Evolutionary conservation across 169 alveolate species (phyloP), one percentile per base, ranked within the genome.

Genomic region (Perkinsus chesapeaki): DNA sequence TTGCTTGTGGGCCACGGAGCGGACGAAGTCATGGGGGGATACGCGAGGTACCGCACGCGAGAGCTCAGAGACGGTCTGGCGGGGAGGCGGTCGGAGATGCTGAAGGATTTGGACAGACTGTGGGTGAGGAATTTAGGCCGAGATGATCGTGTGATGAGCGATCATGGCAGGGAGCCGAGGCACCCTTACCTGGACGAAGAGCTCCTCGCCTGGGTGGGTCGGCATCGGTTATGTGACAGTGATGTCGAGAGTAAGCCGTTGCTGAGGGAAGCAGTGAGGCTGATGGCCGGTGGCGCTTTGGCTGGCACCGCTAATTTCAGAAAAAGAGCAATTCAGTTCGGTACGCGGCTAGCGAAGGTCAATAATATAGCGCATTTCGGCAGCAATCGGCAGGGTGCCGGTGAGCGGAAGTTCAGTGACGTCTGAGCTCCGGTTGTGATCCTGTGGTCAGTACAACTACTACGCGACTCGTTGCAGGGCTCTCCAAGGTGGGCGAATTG

Each of bases 21-120:
- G 10, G 99, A 98, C 95, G 99, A 98, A 92, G 96, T 97, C 36
- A 96, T 98, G 82, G 98, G 98, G 39, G 99, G 99, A 7, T 98
- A 98, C 94, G 97, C 98, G 19, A 93, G 99, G 48, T 97, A 97
- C 94, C 95, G 94, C 91, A 96, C 97, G 39, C 96, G 97, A 37
- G 94, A 94, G 92, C 96, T 96, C 93, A 95, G 97, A 91, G 97
- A 97, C 20, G 97, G 98, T 39, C 92, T 93, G 37, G 95, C 94
- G 47, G 98, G 96, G 39, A 94, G 96, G 91, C 91, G 94, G 34
- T 93, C 95, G 48, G 98, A 97, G 93, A 97, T 98, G 98, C 93
- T 95, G 47, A 94, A 96, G 73, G 99, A 98, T 93, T 95, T 98
- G 92, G 97, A 96, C 92, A 95, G 99, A 91, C 91, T 98, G 27